These are phyloP conservation scores for Neurospora sublineolata DNA, from an alignment of 495 filamentous ascomycete genomes.

Conservation along the genomic window DNA sequence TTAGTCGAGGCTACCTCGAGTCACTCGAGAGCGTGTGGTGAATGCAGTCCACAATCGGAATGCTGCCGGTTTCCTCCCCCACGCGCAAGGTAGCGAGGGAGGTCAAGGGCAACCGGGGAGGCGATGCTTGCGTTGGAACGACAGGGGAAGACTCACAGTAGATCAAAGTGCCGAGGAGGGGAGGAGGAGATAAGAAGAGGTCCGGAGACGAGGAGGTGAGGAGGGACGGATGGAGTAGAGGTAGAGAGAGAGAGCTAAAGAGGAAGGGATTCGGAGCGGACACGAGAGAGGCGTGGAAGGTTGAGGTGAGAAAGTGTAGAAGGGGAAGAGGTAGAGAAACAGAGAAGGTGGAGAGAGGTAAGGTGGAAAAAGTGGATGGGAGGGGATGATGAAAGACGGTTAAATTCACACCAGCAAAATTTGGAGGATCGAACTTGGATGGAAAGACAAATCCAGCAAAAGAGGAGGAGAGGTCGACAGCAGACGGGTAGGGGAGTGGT, in stretches of 20 bases:
- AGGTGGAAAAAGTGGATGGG: conserved; percentile 5
- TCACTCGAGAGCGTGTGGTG: neutral
- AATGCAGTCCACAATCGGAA: neutral
- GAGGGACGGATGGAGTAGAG: neutral
- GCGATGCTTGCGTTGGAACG: neutral
- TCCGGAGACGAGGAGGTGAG: neutral
- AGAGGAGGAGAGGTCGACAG: neutral
- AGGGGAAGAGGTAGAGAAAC: conserved; percentile 11
- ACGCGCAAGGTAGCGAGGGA: neutral
- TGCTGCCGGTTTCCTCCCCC: neutral
- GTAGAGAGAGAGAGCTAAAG: conserved; percentile 1
- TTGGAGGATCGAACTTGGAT: neutral
- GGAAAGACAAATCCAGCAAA: neutral
- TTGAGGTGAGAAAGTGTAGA: neutral
- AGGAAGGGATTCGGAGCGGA: neutral
- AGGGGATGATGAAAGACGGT: conserved; percentile 6
- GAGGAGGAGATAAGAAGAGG: neutral
- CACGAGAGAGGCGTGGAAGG: conserved; percentile 1
- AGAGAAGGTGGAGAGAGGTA: conserved; percentile 14
- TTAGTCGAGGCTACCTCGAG: neutral
- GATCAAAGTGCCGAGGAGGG: neutral
- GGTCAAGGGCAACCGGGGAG: neutral
- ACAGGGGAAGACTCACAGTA: neutral
- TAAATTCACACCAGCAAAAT: neutral
- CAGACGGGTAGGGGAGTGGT: neutral